Conservation (phyloP, 345 rosid genomes). For the Lepidium didymum region DNA sequence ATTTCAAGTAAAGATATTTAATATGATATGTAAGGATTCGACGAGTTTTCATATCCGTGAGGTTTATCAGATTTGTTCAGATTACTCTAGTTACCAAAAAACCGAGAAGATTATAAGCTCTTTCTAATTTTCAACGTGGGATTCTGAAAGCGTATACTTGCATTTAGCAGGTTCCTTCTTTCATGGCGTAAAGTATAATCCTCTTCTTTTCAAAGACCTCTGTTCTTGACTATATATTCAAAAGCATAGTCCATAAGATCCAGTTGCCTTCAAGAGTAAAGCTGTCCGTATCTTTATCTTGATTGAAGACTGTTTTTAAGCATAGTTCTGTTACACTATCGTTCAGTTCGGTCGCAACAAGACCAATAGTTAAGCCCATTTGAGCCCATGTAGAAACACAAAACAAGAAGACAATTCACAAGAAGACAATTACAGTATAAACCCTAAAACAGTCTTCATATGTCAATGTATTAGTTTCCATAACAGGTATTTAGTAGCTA, state of each 20-base stretch:
- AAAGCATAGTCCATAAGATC: constrained; percentile 63
- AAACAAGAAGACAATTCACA: too few species aligned
- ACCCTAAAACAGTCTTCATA: background rate
- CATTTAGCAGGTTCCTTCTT: constrained; percentile 38
- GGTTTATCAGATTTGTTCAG: too few species aligned
- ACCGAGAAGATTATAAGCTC: background rate
- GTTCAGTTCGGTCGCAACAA: background rate
- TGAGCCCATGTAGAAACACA: background rate
- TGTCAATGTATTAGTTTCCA: background rate
- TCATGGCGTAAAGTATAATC: constrained; percentile 59
- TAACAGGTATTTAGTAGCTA: background rate
- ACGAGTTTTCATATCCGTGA: too few species aligned
- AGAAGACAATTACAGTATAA: too few species aligned
- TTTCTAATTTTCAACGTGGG: background rate
- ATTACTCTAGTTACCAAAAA: too few species aligned
- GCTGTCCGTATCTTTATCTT: background rate
- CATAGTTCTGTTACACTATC: background rate
- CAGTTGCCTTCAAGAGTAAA: background rate
- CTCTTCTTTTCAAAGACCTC: constrained; percentile 58
- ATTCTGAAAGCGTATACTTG: background rate
- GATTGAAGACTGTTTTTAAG: background rate
- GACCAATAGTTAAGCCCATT: background rate
- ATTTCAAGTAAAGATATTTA: too few species aligned
- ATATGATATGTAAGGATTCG: too few species aligned
- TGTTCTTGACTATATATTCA: constrained; percentile 44